Evolutionary conservation across 192 early-diverging fungal species (phyloP).

Genomic region (Coemansia biformis): DNA sequence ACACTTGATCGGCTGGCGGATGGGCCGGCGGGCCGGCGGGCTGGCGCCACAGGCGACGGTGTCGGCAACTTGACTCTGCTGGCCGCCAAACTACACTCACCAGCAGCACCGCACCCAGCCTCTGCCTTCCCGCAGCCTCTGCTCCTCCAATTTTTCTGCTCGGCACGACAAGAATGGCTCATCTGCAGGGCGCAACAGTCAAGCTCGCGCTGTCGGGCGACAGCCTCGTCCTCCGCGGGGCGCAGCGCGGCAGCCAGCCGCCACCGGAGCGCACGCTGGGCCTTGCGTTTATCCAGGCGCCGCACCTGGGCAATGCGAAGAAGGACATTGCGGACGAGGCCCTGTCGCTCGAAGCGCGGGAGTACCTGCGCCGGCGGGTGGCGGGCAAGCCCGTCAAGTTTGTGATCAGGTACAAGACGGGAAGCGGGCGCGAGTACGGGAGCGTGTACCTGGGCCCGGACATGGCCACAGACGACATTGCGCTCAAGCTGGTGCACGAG

Average conservation of each 20-base stretch:
- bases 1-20: too few relatives aligned
- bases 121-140: too few relatives aligned
- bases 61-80: too few relatives aligned
- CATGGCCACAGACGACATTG: constrained; percentile 61
- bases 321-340: constrained; percentile 82
- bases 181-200: constrained; percentile 62
- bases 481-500: constrained; percentile 66
- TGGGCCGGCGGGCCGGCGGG: too few relatives aligned
- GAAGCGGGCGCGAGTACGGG: constrained; percentile 61
- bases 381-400: constrained; percentile 89
- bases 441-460: constrained; percentile 47
- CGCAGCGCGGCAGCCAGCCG: constrained; percentile 68
- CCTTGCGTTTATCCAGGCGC: constrained; percentile 75
- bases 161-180: constrained; percentile 2
- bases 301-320: constrained; percentile 69
- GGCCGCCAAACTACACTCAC: too few relatives aligned
- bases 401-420: constrained; percentile 54
- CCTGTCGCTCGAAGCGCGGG: constrained; percentile 81
- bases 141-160: too few relatives aligned
- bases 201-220: constrained; percentile 91
- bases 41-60: too few relatives aligned
- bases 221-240: constrained; percentile 82
- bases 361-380: constrained; percentile 78
- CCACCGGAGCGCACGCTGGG: constrained; percentile 82
- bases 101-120: too few relatives aligned